Percentiles rank a stretch among this genome's conserved stretches.
Conservation (phyloP, 106 monocot species). For the Triglochin maritima region DNA sequence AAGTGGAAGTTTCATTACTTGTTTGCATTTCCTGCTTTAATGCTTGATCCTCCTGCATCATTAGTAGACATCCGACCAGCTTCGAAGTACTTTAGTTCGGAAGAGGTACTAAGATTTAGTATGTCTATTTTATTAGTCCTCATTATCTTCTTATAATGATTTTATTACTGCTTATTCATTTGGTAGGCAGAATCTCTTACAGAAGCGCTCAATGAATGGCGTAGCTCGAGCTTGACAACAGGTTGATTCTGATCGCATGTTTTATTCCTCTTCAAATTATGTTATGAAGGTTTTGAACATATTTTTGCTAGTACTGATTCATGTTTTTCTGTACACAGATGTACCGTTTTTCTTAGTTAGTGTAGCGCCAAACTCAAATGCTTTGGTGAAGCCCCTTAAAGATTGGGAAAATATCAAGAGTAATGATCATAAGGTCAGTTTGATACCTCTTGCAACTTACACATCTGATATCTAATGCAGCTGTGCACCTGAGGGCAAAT, state of each 20-base stretch:
- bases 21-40: conserved; percentile 92
- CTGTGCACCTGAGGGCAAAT: neutral
- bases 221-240: conserved; percentile 55
- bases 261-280: no score
- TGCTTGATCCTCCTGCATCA: conserved; percentile 68
- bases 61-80: conserved; percentile 54
- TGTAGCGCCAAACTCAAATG: conserved; percentile 48
- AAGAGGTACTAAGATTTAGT: conserved; percentile 42
- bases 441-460: neutral
- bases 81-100: conserved; percentile 29
- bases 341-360: conserved; percentile 71
- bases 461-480: neutral
- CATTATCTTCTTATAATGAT: no score
- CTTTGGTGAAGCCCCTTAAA: conserved; percentile 58
- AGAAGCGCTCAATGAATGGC: conserved; percentile 66
- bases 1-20: conserved; percentile 78
- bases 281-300: no score
- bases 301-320: no score
- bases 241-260: conserved; percentile 22
- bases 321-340: conserved; percentile 18
- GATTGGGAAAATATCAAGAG: conserved; percentile 58
- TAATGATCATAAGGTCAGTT: conserved; percentile 52
- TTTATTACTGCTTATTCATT: neutral
- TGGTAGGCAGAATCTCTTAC: conserved; percentile 50
- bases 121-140: no score